phyloP scores from a whole-genome alignment of 1,139 yeast species.

The Pneumocystis carinii region DNA sequence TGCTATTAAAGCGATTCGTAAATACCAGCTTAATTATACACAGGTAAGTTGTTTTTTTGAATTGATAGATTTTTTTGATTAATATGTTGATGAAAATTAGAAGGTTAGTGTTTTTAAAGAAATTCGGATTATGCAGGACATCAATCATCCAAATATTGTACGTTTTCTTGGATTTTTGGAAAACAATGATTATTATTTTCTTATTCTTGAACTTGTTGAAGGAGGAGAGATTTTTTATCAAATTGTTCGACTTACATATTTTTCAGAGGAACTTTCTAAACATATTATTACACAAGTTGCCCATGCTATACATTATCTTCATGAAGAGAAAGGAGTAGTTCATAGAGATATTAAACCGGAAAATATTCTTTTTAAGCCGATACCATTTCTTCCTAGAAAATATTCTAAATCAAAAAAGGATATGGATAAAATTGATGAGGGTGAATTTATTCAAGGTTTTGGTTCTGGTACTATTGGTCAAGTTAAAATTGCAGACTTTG shows the following conservation, averaged over 20 bases:
- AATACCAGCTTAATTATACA: slow-evolving; percentile 39
- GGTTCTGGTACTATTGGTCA: slow-evolving; percentile 88
- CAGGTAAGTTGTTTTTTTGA: slow-evolving; percentile 23
- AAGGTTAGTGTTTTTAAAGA: slow-evolving; percentile 58
- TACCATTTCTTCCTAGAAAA: slow-evolving; percentile 42
- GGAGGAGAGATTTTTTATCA: slow-evolving; percentile 96
- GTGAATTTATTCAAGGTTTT: slow-evolving; percentile 53
- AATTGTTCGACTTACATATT: slow-evolving; percentile 79
- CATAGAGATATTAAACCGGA: slow-evolving; percentile 96
- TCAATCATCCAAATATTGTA: slow-evolving; percentile 59
- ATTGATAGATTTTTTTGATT: background rate
- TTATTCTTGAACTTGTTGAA: slow-evolving; percentile 67
- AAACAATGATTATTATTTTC: slow-evolving; percentile 51
- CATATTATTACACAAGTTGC: slow-evolving; percentile 80
- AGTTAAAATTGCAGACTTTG: slow-evolving; percentile 84
- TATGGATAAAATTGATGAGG: slow-evolving; percentile 67
- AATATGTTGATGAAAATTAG: slow-evolving; percentile 27
- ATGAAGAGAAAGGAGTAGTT: slow-evolving; percentile 68
- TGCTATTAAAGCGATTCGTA: slow-evolving; percentile 75
- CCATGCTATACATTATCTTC: slow-evolving; percentile 65
- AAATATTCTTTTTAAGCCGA: slow-evolving; percentile 69
- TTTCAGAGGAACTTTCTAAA: slow-evolving; percentile 68
- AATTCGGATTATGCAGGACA: slow-evolving; percentile 64
- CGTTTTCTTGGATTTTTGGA: slow-evolving; percentile 54
- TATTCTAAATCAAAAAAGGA: slow-evolving; percentile 48